These are phyloP conservation scores for Eimeria brunetti DNA, from an alignment of 169 alveolate genomes.

Conservation along the genomic window DNA sequence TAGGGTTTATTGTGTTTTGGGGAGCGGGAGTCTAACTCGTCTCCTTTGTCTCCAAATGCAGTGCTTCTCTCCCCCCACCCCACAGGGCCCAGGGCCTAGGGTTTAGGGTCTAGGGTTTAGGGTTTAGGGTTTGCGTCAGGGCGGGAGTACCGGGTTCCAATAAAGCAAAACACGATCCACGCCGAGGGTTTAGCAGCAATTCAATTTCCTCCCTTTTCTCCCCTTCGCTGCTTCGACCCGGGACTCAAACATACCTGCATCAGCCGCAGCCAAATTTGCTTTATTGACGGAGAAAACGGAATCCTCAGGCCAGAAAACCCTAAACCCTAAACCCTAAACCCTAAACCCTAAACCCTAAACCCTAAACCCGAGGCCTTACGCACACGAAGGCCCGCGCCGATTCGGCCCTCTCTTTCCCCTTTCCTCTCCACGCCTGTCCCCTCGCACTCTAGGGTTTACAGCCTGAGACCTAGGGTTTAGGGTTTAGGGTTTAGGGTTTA, in stretches of 20 bases:
- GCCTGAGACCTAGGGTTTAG: background rate
- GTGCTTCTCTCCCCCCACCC: no score
- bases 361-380: background rate
- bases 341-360: conserved; percentile 1
- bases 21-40: background rate
- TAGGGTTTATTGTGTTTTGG: background rate
- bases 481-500: background rate
- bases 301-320: no score
- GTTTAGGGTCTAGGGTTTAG: background rate
- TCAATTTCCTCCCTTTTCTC: no score
- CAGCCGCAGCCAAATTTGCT: conserved; percentile 90
- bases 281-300: conserved; percentile 93
- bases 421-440: background rate
- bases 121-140: conserved; percentile 49
- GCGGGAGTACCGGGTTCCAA: conserved; percentile 78
- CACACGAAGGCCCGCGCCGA: no score
- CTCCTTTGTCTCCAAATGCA: no score
- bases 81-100: background rate
- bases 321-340: conserved; percentile 6
- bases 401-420: background rate
- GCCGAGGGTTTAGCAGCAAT: no score
- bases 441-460: background rate
- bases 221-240: no score
- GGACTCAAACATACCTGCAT: conserved; percentile 91
- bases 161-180: no score